Evolutionary conservation across 331 rosid species (phyloP).

Genomic region (Acacia pycnantha): DNA sequence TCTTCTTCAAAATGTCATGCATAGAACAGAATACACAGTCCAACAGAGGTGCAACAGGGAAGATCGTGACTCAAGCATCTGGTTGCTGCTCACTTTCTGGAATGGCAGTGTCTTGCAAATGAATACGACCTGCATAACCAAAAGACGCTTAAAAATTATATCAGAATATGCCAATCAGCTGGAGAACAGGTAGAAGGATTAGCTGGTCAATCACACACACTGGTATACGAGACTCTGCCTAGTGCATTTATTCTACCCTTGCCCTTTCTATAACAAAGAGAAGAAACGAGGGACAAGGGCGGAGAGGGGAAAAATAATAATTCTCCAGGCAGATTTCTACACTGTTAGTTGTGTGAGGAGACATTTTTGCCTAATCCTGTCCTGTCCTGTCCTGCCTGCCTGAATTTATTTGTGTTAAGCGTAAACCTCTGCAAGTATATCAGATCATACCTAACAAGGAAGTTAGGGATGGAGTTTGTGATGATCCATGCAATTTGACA

Average conservation of each 20-base stretch:
- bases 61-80: constrained; percentile 38
- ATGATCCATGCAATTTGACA: constrained; percentile 56
- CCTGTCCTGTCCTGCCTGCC: constrained; percentile 16
- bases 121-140: constrained; percentile 65
- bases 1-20: constrained; percentile 35
- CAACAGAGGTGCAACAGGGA: constrained; percentile 24
- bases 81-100: constrained; percentile 71
- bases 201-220: background rate
- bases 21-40: constrained; percentile 29
- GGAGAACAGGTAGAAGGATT: background rate
- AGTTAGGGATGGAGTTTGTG: constrained; percentile 66
- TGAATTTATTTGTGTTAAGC: background rate
- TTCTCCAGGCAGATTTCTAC: constrained; percentile 10
- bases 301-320: background rate
- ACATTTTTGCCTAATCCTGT: constrained; percentile 2
- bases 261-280: background rate
- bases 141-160: background rate
- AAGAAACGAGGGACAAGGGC: background rate
- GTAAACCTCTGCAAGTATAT: background rate
- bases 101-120: constrained; percentile 77
- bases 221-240: background rate
- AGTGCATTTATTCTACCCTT: background rate
- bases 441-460: constrained; percentile 79
- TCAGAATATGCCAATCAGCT: constrained; percentile 2
- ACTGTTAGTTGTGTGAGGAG: background rate